A percentile compares a stretch with the other conserved stretches of the same genome.
Conservation (phyloP, 345 rosid genomes). For the Turritis glabra region DNA sequence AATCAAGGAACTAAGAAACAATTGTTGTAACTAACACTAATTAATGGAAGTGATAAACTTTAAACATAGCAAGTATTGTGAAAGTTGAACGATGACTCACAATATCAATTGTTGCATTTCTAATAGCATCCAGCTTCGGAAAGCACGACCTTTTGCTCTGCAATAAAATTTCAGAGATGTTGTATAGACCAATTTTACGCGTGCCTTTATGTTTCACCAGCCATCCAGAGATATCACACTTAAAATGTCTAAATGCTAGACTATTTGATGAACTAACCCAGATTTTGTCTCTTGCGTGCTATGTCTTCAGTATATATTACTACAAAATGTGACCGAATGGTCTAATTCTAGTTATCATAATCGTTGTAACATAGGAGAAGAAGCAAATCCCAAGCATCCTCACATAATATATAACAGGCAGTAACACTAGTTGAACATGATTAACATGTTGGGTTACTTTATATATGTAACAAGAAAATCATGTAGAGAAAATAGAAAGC, state of each 20-base stretch:
- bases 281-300: background rate
- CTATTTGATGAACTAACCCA: background rate
- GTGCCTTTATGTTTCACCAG: background rate
- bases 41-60: constrained; percentile 15
- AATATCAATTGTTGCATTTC: constrained; percentile 85
- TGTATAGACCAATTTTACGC: background rate
- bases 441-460: background rate
- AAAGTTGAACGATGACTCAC: constrained; percentile 52
- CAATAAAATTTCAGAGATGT: constrained; percentile 35
- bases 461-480: background rate
- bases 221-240: background rate
- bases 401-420: background rate
- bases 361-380: background rate
- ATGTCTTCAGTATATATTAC: background rate
- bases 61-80: background rate
- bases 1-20: constrained; percentile 9
- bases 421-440: background rate
- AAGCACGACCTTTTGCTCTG: constrained; percentile 84
- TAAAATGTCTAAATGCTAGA: background rate
- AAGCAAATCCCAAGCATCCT: background rate
- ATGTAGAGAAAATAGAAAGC: constrained; percentile 4
- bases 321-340: background rate
- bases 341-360: background rate
- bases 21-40: background rate
- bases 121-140: constrained; percentile 87